These are phyloP conservation scores for Pachysandra terminalis DNA, from an alignment of 164 flowering plant genomes.

Conservation along the genomic window DNA sequence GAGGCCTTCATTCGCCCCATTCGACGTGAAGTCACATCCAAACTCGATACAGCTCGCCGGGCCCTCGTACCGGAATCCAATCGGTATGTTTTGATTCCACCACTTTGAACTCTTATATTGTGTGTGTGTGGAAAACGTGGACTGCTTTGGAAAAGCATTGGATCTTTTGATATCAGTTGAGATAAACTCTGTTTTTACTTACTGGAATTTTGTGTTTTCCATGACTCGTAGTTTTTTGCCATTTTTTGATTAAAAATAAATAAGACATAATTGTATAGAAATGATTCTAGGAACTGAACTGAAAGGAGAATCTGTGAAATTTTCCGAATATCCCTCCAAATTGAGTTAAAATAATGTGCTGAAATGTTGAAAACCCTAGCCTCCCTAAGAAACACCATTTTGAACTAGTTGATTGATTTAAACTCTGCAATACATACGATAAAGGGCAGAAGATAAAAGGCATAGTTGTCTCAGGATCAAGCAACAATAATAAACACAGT, in stretches of 20 bases:
- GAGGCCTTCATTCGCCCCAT: conserved; percentile 59
- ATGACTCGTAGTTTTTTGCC: background rate
- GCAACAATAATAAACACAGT: too few relatives aligned
- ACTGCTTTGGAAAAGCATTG: too few relatives aligned
- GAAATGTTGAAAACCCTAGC: background rate
- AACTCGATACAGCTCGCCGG: conserved; percentile 49
- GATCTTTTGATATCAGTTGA: too few relatives aligned
- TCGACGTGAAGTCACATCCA: conserved; percentile 52
- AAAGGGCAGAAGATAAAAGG: background rate
- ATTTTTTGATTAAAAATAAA: too few relatives aligned
- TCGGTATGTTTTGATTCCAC: conserved; percentile 40
- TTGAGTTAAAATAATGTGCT: background rate
- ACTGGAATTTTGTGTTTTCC: too few relatives aligned
- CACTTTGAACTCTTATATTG: background rate
- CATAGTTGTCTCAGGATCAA: too few relatives aligned
- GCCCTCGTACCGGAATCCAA: conserved; percentile 66
- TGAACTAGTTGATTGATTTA: background rate
- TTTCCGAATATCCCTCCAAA: background rate
- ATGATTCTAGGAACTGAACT: background rate
- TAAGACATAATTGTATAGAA: background rate
- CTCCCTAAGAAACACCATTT: background rate
- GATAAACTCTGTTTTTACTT: too few relatives aligned
- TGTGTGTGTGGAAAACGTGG: background rate
- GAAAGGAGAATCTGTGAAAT: background rate
- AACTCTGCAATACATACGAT: background rate